Conservation (phyloP, 768 basidiomycete species). For the Jaapia argillacea region DNA sequence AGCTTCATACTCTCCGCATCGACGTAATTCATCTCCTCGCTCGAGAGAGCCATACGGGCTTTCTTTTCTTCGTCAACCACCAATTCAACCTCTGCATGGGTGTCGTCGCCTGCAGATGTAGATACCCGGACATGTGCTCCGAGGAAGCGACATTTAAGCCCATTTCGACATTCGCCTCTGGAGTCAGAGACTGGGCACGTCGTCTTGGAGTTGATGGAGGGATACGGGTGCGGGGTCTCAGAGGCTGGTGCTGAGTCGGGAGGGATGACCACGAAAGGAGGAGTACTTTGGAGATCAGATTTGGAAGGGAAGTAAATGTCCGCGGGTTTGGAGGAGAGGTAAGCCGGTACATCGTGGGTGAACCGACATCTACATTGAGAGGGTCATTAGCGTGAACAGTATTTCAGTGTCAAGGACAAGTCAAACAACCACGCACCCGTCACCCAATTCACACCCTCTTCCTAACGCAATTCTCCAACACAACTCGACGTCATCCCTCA, state of each 20-base stretch:
- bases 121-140: constrained; percentile 57
- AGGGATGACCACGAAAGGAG: constrained; percentile 39
- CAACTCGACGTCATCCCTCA: constrained; percentile 71
- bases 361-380: constrained; percentile 81
- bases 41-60: constrained; percentile 31
- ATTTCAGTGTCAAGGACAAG: not conserved
- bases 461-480: constrained; percentile 77
- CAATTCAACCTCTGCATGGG: constrained; percentile 22
- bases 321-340: constrained; percentile 63
- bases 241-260: constrained; percentile 17
- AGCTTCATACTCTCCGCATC: constrained; percentile 45
- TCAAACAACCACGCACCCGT: constrained; percentile 33
- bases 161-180: constrained; percentile 70
- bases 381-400: not conserved
- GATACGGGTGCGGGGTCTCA: constrained; percentile 18
- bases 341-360: constrained; percentile 67
- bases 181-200: constrained; percentile 60
- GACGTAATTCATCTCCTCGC: constrained; percentile 64
- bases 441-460: constrained; percentile 58
- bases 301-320: constrained; percentile 57
- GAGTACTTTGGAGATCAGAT: constrained; percentile 28
- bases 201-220: constrained; percentile 36
- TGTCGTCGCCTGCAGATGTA: not conserved
- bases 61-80: constrained; percentile 51
- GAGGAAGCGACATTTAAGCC: constrained; percentile 88